These are phyloP conservation scores for Davidsoniella australis DNA, from an alignment of 2,329 filamentous ascomycete species.

Conservation along the genomic window DNA sequence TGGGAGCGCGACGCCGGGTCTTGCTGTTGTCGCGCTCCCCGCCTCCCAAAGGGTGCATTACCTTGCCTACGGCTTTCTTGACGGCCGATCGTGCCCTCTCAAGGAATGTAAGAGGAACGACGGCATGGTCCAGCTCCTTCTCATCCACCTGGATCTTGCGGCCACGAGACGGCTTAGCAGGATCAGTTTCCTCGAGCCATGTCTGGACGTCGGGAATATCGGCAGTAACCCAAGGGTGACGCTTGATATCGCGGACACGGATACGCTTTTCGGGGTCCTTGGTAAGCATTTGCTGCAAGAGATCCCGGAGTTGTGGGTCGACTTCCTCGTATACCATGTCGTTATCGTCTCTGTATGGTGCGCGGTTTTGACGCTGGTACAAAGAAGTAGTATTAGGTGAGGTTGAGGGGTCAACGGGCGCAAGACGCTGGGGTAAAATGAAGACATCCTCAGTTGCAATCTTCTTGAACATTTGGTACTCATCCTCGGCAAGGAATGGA, in stretches of 20 bases:
- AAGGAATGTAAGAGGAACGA: constrained; percentile 74
- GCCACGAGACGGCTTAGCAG: constrained; percentile 57
- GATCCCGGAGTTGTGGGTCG: constrained; percentile 60
- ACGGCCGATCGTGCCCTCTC: constrained; percentile 70
- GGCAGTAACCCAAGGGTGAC: constrained; percentile 76
- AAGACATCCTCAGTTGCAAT: constrained; percentile 89
- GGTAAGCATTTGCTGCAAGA: constrained; percentile 61
- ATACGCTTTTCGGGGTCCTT: constrained; percentile 87
- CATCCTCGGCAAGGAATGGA: constrained; percentile 80
- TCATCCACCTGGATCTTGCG: constrained; percentile 85
- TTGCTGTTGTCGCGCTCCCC: constrained; percentile 36
- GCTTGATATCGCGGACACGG: constrained; percentile 78
- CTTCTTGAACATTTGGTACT: constrained; percentile 78
- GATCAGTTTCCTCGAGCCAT: constrained; percentile 94
- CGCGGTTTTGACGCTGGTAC: constrained; percentile 39
- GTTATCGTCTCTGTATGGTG: constrained; percentile 58
- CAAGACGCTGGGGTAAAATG: constrained; percentile 67
- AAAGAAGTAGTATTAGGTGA: constrained; percentile 37
- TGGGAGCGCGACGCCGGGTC: constrained; percentile 38
- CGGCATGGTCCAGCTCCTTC: constrained; percentile 74
- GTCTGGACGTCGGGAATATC: constrained; percentile 55
- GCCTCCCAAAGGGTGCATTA: constrained; percentile 38
- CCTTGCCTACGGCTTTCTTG: constrained; percentile 47
- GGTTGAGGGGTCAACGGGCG: constrained; percentile 48
- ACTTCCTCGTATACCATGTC: constrained; percentile 75